phyloP scores from a whole-genome alignment of 306 rosid species.

The Vigna trinervia region DNA sequence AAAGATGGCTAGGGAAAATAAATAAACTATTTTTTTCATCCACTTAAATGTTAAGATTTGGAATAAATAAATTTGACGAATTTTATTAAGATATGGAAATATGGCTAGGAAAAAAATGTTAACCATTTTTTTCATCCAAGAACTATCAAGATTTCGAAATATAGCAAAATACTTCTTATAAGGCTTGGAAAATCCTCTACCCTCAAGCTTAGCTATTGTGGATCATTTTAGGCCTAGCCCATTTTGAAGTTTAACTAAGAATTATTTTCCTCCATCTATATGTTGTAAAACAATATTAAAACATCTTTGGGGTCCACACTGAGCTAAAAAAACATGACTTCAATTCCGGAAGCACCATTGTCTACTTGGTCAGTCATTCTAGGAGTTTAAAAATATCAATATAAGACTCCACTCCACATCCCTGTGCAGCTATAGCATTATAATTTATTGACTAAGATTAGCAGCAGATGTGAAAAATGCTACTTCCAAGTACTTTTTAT shows the following conservation, averaged over 20 bases:
- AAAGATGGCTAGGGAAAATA: no score
- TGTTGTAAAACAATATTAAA: neutral
- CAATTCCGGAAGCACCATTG: conserved; percentile 1
- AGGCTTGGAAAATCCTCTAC: neutral
- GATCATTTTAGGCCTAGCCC: neutral
- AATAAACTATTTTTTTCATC: neutral
- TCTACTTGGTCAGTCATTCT: conserved; percentile 18
- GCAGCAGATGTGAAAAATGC: neutral
- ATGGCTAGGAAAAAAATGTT: neutral
- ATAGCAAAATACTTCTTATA: neutral
- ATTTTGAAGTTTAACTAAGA: neutral
- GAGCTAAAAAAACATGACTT: neutral
- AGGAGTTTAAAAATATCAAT: neutral
- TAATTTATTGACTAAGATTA: conserved; percentile 15
- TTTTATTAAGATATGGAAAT: no score
- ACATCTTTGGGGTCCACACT: no score
- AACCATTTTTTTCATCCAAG: conserved; percentile 2
- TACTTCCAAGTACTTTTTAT: neutral
- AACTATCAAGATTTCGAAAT: neutral
- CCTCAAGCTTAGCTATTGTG: neutral
- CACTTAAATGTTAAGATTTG: neutral
- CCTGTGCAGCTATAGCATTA: neutral
- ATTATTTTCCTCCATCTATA: neutral
- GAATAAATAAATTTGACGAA: neutral
- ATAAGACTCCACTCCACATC: conserved; percentile 9